These are phyloP conservation scores for Boletus sp. DNA, from an alignment of 1,284 basidiomycete genomes.

Conservation along the genomic window DNA sequence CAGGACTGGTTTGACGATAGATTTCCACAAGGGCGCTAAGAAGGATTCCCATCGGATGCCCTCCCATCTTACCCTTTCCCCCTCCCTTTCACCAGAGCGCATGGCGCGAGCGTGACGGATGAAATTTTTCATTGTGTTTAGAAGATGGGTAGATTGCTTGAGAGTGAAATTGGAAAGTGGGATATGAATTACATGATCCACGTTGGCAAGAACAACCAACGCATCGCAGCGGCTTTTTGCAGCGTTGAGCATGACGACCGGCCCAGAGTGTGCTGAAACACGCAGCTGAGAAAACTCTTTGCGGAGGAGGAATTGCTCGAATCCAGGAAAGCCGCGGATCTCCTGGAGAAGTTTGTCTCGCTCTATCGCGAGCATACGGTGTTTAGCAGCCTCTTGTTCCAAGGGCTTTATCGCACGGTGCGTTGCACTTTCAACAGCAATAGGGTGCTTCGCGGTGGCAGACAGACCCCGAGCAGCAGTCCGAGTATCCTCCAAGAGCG, in stretches of 20 bases:
- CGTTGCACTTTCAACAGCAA: too few species aligned
- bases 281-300: background rate
- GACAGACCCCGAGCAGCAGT: too few species aligned
- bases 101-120: background rate
- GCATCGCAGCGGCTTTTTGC: background rate
- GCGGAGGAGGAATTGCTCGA: slow-evolving; percentile 3
- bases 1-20: slow-evolving; percentile 9
- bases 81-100: background rate
- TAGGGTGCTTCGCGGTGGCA: too few species aligned
- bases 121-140: background rate
- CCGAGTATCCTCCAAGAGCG: background rate
- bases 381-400: background rate
- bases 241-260: background rate
- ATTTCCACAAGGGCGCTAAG: background rate
- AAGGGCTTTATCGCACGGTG: background rate
- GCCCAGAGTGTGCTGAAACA: slow-evolving; percentile 1
- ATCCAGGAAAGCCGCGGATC: background rate
- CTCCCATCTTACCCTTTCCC: background rate
- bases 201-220: background rate
- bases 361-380: slow-evolving; percentile 1
- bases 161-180: background rate
- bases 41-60: background rate
- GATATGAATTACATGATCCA: background rate
- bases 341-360: background rate
- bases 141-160: background rate